Evolutionary conservation across 148 eudicot species (phyloP).

Genomic region (Silene uniflora): DNA sequence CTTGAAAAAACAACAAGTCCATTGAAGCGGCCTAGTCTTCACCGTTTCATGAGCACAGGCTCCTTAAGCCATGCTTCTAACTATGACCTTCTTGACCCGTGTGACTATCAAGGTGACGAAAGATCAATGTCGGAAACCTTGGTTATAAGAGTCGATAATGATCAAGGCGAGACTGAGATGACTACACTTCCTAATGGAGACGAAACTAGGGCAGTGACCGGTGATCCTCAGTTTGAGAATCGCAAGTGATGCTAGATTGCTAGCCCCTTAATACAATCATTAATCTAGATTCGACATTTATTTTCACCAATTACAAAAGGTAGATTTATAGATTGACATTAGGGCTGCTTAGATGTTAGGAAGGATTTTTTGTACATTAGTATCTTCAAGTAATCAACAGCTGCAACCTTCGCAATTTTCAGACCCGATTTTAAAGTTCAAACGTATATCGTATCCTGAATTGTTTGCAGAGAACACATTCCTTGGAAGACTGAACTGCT

Average conservation of each 20-base stretch:
- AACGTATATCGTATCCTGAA: too few species aligned
- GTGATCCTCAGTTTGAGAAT: neutral
- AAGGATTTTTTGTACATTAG: neutral
- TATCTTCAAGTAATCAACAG: neutral
- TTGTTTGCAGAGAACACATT: too few species aligned
- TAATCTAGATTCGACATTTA: too few species aligned
- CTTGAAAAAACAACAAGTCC: conserved; percentile 27
- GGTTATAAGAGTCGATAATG: conserved; percentile 35
- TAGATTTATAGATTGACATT: neutral
- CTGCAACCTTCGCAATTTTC: neutral
- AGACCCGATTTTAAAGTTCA: too few species aligned
- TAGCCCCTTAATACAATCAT: neutral
- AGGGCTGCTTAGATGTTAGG: neutral
- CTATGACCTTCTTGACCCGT: conserved; percentile 24
- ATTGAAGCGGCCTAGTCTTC: conserved; percentile 32
- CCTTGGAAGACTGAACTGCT: too few species aligned
- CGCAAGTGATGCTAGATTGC: neutral
- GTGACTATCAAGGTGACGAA: conserved; percentile 31
- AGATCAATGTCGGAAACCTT: conserved; percentile 27
- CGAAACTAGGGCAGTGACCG: neutral
- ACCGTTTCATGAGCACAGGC: conserved; percentile 70
- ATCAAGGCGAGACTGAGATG: conserved; percentile 32
- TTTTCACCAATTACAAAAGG: neutral
- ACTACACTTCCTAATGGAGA: conserved; percentile 14
- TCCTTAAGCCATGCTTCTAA: conserved; percentile 26